Base-by-base conservation (phyloP, 2,329 filamentous ascomycete genomes). In the Sporothrix pallida region DNA sequence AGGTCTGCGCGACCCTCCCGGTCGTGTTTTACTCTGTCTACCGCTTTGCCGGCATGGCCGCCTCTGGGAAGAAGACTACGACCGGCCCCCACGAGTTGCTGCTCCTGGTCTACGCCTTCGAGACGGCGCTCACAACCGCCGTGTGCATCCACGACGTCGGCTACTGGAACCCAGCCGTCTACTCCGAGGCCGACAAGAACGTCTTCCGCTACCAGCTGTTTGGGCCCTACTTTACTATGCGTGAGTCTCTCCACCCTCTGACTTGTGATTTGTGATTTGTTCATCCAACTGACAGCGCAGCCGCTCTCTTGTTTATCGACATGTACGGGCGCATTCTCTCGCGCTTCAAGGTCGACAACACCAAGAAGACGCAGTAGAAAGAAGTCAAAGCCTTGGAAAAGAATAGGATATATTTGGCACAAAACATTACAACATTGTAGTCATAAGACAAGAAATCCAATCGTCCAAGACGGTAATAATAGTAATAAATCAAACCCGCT, bases 311-410 rank as follows among this genome's bases (percentile, higher is more conserved):
- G 79, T 86, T 84, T 10, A 76, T 83, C 26, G 88, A 90, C 76
- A 89, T 90, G 88, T 87, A 85, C 69, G 69, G 78, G 50, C 83
- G 88, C n/a, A 80, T 90, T 0, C 78, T 87, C 9, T 80, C 77
- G 7, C 84, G 87, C 9, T 75, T 82, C 67, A 74, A 67, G 42
- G 79, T 86, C 15, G 79, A 81, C 50, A 76, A 74, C 48, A 81
- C 78, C 73, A 82, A 84, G 77, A 88, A 88, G 80, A 79, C 76
- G 17, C 82, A 83, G 76, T 86, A 63, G 31, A 5, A 17, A 0
- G 8, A 20, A 54, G 23, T n/a, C 31, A 42, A 31, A 13, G 4
- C 20, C 7, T 2, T 26, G 5, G 2, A 37, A 58, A 56, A 17
- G 13, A 9, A 54, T n/a, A n/a, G 20, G 20, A 12, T 37, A 12